phyloP scores from a whole-genome alignment of 2,329 filamentous ascomycete genomes.

The Ophioceras dolichostomum region DNA sequence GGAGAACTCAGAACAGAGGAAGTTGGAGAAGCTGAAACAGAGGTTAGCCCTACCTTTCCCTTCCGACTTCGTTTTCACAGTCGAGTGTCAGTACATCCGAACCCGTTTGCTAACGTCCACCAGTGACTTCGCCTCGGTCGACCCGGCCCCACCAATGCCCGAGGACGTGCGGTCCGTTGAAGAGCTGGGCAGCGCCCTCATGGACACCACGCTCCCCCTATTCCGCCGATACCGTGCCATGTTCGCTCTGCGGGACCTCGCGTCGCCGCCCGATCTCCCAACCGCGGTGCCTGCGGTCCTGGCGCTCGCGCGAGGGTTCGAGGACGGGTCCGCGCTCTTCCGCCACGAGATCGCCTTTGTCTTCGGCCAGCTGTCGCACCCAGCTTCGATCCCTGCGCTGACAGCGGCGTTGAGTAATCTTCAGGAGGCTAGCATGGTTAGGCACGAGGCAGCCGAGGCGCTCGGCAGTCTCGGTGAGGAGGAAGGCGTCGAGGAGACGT shows the following conservation, averaged over 20 bases:
- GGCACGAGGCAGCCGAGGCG: conserved; percentile 94
- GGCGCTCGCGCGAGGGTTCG: conserved; percentile 74
- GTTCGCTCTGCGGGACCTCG: conserved; percentile 92
- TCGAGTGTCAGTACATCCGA: no score
- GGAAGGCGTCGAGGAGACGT: conserved; percentile 76
- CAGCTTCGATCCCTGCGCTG: conserved; percentile 88
- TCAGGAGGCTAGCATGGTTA: conserved; percentile 87
- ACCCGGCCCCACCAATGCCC: conserved; percentile 82
- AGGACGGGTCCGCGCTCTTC: conserved; percentile 82
- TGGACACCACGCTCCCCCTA: conserved; percentile 67
- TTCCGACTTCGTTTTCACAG: no score
- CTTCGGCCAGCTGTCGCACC: conserved; percentile 90
- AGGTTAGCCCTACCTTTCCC: conserved; percentile 43
- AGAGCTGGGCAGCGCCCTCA: conserved; percentile 61
- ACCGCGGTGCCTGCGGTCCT: conserved; percentile 81
- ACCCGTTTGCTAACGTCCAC: no score
- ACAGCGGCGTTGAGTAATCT: conserved; percentile 65
- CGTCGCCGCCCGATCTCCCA: conserved; percentile 81
- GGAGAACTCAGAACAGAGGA: conserved; percentile 65
- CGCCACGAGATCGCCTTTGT: conserved; percentile 97
- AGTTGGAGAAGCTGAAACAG: conserved; percentile 64
- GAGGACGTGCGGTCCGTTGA: conserved; percentile 57
- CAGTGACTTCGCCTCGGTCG: conserved; percentile 91
- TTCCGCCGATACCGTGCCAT: conserved; percentile 95
- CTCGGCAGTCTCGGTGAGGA: conserved; percentile 89